Evolutionary conservation across 345 rosid genomes (phyloP), one percentile per base, ranked within the genome.

Genomic region (Lumnitzera littorea): DNA sequence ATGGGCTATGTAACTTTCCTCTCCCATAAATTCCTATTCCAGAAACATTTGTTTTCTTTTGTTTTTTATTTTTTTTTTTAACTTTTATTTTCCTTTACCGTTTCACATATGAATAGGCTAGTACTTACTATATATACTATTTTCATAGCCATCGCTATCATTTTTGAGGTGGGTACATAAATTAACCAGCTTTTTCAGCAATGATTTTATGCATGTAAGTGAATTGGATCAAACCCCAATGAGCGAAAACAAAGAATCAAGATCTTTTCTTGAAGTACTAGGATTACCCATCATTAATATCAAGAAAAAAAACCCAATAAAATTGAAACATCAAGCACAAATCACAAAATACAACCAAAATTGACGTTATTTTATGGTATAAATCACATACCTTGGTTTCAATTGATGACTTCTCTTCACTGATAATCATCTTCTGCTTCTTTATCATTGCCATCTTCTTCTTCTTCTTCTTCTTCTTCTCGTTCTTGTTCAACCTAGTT

Each of bases 171-270:
- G 43, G 43, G 43, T 36, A 36, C 43, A 36, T 2, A 52, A 50
- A 50, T 27, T 68, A 64, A 65, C 58, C 70, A 71, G 77, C 73
- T 75, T 72, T 72, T 61, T 68, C 68, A 64, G 67, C 72, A 62
- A 53, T 54, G 62, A 60, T 51, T 74, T 60, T 51, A 24, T 56
- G 55, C 62, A 57, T 61, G 55, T 47, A 43, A 48, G 52, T 29
- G 24, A 41, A 49, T 53, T 14, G 43, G 20, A 63, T 12, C 20
- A 53, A 50, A 62, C 49, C 48, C 27, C 62, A 68, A n/a, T 15
- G 17, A 61, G 27, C 4, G 57, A 52, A 60, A 53, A 55, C 49
- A 25, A 29, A 36, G 43, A 36, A 4, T 36, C 43, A 36, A 36
- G 43, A 36, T 36, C 11, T 36, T 36, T 36, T 36, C 9, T 6